phyloP scores from a whole-genome alignment of 2,329 filamentous ascomycete genomes.

The Microsporum ferrugineum region DNA sequence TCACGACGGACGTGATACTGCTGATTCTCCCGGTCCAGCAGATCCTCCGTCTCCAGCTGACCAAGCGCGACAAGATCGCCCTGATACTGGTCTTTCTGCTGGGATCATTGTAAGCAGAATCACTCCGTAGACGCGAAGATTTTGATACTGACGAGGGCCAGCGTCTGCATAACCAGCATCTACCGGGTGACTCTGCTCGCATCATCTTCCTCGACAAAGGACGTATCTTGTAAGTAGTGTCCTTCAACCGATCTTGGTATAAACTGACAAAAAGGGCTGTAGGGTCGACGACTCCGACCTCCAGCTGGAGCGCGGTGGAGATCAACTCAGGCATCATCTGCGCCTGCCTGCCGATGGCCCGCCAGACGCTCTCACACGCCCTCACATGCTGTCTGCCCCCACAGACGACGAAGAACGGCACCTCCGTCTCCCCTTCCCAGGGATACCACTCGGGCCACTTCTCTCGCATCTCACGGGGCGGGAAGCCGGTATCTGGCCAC shows the following conservation, averaged over 20 bases:
- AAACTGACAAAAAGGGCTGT: neutral
- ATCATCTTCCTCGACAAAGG: neutral
- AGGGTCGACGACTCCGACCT: constrained; percentile 5
- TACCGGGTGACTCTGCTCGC: constrained; percentile 23
- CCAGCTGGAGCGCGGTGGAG: constrained; percentile 26
- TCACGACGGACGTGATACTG: constrained; percentile 10
- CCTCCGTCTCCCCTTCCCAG: neutral
- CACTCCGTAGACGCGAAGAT: neutral
- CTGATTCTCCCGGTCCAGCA: constrained; percentile 11
- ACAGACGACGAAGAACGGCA: neutral
- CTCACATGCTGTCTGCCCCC: constrained; percentile 5
- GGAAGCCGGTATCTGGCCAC: neutral
- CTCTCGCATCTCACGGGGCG: neutral
- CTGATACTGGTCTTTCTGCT: constrained; percentile 11
- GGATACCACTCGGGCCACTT: neutral
- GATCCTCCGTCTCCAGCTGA: constrained; percentile 9
- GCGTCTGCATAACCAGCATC: constrained; percentile 33
- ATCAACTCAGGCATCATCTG: constrained; percentile 28
- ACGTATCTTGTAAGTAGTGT: constrained; percentile 9
- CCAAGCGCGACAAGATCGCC: constrained; percentile 10
- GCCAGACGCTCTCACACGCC: constrained; percentile 7
- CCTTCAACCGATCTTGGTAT: neutral
- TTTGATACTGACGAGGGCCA: constrained; percentile 6
- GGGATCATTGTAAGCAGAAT: constrained; percentile 10
- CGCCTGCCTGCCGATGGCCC: constrained; percentile 24